A percentile compares a stretch with the other conserved stretches of the same genome.
Conservation (phyloP, 2,329 filamentous ascomycete species). For the Cylindrodendrum hubeiense region DNA sequence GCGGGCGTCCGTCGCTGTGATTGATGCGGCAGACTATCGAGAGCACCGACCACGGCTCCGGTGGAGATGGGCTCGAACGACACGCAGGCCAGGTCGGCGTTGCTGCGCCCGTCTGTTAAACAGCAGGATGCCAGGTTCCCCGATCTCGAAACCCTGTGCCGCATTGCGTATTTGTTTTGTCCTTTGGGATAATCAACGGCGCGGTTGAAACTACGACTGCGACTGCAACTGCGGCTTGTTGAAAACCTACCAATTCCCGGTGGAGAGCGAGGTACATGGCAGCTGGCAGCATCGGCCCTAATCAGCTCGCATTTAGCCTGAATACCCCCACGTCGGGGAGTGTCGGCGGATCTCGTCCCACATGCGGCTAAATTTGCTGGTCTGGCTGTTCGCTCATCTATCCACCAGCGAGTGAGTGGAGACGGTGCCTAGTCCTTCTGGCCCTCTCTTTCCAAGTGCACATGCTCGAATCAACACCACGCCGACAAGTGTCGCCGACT, state of each 20-base stretch:
- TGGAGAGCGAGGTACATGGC: neutral
- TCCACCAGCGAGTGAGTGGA: constrained; percentile 8
- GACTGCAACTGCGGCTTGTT: neutral
- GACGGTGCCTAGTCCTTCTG: neutral
- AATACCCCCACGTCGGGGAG: constrained; percentile 33
- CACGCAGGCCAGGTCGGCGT: constrained; percentile 23
- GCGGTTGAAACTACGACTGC: neutral
- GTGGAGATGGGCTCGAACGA: constrained; percentile 26
- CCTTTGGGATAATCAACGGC: neutral
- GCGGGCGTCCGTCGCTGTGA: constrained; percentile 29
- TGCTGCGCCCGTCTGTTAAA: neutral
- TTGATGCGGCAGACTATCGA: constrained; percentile 40
- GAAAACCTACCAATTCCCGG: neutral
- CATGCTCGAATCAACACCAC: constrained; percentile 11
- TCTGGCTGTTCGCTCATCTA: constrained; percentile 20
- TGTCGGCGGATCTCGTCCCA: constrained; percentile 37
- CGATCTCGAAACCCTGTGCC: constrained; percentile 23
- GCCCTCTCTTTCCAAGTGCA: neutral
- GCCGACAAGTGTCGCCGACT: neutral
- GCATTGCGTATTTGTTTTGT: neutral
- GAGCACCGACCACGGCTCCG: neutral
- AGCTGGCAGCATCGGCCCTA: neutral
- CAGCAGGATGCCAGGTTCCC: constrained; percentile 16
- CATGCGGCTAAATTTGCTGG: constrained; percentile 38
- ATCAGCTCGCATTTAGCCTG: constrained; percentile 39